Base-by-base conservation (phyloP, 2,329 filamentous ascomycete species). In the Neospermospora avenae region DNA sequence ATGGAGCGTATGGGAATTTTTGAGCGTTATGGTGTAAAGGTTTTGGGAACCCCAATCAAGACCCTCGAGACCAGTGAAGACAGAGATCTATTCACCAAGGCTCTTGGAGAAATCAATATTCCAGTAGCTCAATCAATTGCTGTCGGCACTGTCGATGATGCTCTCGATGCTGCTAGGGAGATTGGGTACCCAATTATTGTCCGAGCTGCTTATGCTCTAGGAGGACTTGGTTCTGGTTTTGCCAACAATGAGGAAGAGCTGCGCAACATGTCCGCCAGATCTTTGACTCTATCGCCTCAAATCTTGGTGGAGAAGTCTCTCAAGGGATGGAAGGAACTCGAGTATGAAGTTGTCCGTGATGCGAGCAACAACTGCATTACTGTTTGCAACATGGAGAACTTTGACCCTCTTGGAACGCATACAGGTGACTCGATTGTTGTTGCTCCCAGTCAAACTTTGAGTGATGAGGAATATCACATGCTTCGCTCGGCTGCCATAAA, bases 391-490 rank as follows among this genome's bases (percentile, higher is more conserved):
- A 96, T 96, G 91, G 91, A 96, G 77, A 98, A 98, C 83, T 98
- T 98, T 71, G 95, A 98, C 73, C 95, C 95, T 66, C 85, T 99
- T 39, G 95, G 95, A 72, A 96, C 96, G 58, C 95, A 99, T 78
- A 99, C 95, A 49, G 95, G 95, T 78, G 95, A 99, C 81, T 97
- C 93, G 70, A 99, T 99, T 71, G 95, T 99, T 65, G 93, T 98
- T 62, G 95, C 95, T 42, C 95, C 95, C 53, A 95, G 90, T 78
- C 95, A 99, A 79, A 99, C 95, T 24, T 81, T 99, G 72, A 96
- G 90, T 72, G 95, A 99, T 70, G 95, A 98, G 80, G 95, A 99
- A 77, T 99, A 98, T 76, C 93, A 99, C 81, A 98, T 99, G 95
- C 90, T 99, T 69, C 91, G 95, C 71, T 91, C 92, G 44, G 93